Percentiles rank a stretch among this genome's conserved stretches.
Evolutionary conservation across 805 yeast species (phyloP).

Genomic region (Kuraishia piskuri): DNA sequence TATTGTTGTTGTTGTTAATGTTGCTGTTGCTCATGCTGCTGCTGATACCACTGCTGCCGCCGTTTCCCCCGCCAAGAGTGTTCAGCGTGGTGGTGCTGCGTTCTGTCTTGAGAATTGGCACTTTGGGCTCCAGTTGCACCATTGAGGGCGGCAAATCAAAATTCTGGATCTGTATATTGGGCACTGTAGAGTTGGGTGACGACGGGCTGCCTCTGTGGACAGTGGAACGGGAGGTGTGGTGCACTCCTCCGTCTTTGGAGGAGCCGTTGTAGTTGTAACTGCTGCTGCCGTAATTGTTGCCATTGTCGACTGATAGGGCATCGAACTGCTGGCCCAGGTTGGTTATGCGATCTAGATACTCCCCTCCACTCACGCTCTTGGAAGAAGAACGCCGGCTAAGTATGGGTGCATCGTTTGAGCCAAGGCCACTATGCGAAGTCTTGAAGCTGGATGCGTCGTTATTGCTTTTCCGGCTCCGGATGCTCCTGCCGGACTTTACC

Average conservation of each 20-base stretch:
- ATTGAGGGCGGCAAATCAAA: conserved; percentile 51
- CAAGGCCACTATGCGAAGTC: conserved; percentile 15
- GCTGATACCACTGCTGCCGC: background rate
- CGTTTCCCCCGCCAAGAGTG: background rate
- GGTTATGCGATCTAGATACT: background rate
- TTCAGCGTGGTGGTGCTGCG: conserved; percentile 22
- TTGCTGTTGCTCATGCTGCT: background rate
- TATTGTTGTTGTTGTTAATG: background rate
- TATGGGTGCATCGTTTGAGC: background rate
- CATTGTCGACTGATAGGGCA: background rate
- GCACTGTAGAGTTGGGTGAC: background rate
- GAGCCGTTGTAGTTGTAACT: background rate
- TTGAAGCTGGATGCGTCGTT: conserved; percentile 23
- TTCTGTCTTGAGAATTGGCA: conserved; percentile 55
- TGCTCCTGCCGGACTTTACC: conserved; percentile 23
- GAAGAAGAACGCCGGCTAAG: background rate
- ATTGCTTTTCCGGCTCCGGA: background rate
- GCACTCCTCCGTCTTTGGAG: background rate
- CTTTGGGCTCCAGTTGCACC: conserved; percentile 63
- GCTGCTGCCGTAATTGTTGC: background rate
- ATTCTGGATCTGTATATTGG: background rate
- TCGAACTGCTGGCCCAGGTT: background rate
- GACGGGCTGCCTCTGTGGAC: background rate
- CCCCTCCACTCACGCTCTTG: background rate
- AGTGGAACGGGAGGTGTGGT: background rate